Percentiles rank a stretch among this genome's conserved stretches.
These are phyloP conservation scores for Lotus japonicus DNA, from an alignment of 306 rosid genomes.

Conservation along the genomic window DNA sequence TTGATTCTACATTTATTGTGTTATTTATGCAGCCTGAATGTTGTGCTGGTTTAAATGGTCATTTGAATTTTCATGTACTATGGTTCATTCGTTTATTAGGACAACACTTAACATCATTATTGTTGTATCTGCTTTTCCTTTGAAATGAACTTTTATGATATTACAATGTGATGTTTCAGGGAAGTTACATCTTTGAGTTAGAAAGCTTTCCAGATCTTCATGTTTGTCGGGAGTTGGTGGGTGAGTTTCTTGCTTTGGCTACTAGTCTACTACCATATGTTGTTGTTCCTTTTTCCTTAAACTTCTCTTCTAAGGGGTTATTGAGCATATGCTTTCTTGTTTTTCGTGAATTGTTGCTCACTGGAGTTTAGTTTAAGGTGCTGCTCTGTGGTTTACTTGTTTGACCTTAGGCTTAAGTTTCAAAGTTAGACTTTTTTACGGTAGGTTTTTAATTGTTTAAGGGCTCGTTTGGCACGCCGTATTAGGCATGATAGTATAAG, in stretches of 20 bases:
- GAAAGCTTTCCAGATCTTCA: conserved; percentile 76
- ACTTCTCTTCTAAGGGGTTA: neutral
- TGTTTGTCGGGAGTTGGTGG: conserved; percentile 70
- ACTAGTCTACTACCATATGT: neutral
- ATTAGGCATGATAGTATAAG: too few relatives aligned
- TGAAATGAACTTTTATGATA: neutral
- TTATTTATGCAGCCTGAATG: neutral
- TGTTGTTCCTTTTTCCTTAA: neutral
- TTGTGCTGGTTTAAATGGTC: neutral
- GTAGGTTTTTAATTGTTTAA: neutral
- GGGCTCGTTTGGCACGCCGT: too few relatives aligned
- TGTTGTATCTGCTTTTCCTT: neutral
- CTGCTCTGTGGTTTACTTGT: neutral
- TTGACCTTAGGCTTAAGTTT: conserved; percentile 7
- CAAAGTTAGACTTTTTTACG: neutral
- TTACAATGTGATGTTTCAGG: conserved; percentile 43
- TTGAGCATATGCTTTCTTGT: neutral
- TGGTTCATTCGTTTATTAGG: neutral
- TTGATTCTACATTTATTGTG: neutral
- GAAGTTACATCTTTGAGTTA: conserved; percentile 82
- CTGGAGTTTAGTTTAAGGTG: conserved; percentile 16
- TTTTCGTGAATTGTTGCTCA: neutral
- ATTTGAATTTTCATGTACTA: neutral
- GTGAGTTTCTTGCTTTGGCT: conserved; percentile 40
- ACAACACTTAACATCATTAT: neutral